A percentile compares a stretch with the other conserved stretches of the same genome.
Conservation (phyloP, 441 rosid genomes). For the Codiaeum variegatum region DNA sequence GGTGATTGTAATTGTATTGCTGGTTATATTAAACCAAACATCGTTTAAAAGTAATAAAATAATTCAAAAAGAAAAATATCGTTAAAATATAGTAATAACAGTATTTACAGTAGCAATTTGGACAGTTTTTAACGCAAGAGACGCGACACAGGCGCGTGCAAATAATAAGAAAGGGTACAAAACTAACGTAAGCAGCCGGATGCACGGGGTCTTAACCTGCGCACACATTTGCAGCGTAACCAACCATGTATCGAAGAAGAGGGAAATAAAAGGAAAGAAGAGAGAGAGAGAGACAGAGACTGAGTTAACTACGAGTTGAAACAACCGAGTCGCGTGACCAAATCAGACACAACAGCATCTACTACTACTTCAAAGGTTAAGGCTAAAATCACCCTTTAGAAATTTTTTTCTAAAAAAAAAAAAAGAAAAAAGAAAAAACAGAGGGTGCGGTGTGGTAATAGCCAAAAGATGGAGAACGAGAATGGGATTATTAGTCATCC, state of each 20-base stretch:
- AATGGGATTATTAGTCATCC: conserved; percentile 28
- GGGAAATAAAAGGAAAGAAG: conserved; percentile 20
- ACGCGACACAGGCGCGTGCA: not conserved
- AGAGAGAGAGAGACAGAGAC: conserved; percentile 5
- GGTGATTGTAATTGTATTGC: no score
- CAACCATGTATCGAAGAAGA: conserved; percentile 32
- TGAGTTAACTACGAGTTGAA: conserved; percentile 30
- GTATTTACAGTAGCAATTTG: no score
- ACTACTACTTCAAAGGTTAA: not conserved
- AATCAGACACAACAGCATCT: conserved; percentile 22
- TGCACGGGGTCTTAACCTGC: conserved; percentile 34
- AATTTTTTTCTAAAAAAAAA: no score
- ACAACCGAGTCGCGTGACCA: conserved; percentile 37
- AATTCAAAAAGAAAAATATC: no score
- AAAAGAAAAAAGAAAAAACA: conserved; percentile 28
- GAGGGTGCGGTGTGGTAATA: conserved; percentile 63
- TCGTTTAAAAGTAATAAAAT: no score
- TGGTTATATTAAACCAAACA: no score
- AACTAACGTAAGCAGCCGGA: conserved; percentile 25
- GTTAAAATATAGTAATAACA: no score
- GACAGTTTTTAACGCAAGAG: not conserved
- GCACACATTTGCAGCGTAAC: conserved; percentile 47
- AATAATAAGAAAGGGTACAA: not conserved
- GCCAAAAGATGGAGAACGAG: conserved; percentile 70
- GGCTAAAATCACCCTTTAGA: conserved; percentile 18